Percentiles rank a stretch among this genome's conserved stretches.
Conservation (phyloP, 2,329 filamentous ascomycete genomes). For the Phaeoacremonium minimum region DNA sequence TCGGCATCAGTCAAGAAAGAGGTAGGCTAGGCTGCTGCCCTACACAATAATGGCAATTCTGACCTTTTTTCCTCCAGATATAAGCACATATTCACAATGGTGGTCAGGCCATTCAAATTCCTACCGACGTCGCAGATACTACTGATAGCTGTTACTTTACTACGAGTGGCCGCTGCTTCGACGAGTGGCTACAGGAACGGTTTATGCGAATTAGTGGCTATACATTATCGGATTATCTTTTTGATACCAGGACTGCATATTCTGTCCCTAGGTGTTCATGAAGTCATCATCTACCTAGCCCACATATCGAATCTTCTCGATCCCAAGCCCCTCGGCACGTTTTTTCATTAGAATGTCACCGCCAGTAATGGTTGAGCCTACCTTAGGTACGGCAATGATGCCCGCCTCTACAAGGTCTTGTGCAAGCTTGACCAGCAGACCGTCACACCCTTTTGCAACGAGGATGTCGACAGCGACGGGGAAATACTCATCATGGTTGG, state of each 20-base stretch:
- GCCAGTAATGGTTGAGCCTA: slow-evolving; percentile 28
- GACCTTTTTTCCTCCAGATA: slow-evolving; percentile 13
- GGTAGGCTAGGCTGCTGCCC: slow-evolving; percentile 28
- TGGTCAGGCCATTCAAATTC: slow-evolving; percentile 13
- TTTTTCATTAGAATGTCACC: slow-evolving; percentile 14
- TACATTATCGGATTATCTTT: no score
- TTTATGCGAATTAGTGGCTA: no score
- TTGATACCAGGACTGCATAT: no score
- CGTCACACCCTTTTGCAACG: slow-evolving; percentile 57
- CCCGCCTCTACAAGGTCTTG: slow-evolving; percentile 44
- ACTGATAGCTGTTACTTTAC: no score
- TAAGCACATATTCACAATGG: slow-evolving; percentile 19
- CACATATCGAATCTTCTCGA: no score
- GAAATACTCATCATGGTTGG: slow-evolving; percentile 40
- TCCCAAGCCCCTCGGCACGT: neutral
- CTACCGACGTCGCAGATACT: neutral
- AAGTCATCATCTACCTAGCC: no score
- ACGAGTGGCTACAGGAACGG: no score
- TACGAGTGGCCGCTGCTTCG: no score
- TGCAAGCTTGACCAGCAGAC: slow-evolving; percentile 50
- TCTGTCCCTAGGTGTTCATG: no score
- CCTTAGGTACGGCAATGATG: slow-evolving; percentile 36
- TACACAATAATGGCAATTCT: no score
- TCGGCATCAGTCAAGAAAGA: slow-evolving; percentile 51
- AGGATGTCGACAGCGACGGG: slow-evolving; percentile 56